phyloP scores from a whole-genome alignment of 116 monocot species.

The Iris pallida region DNA sequence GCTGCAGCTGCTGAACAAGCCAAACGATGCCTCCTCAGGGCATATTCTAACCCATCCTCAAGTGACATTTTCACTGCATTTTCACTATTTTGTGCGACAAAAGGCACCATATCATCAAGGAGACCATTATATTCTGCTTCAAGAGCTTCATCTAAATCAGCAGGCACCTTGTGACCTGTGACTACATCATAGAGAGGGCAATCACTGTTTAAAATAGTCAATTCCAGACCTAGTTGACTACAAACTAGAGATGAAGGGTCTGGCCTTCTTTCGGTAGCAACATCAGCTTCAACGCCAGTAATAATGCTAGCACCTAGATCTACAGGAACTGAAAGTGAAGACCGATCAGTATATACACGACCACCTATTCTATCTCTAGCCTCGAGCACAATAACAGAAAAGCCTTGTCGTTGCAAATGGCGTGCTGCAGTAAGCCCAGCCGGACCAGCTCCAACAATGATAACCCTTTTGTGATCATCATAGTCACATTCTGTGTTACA shows the following conservation, averaged over 20 bases:
- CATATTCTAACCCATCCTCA: conserved; percentile 94
- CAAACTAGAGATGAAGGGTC: conserved; percentile 96
- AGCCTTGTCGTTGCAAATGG: conserved; percentile 91
- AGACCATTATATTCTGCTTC: conserved; percentile 97
- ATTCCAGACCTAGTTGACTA: conserved; percentile 77
- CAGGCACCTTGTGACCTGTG: conserved; percentile 79
- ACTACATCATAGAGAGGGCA: conserved; percentile 96
- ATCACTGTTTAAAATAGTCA: conserved; percentile 91
- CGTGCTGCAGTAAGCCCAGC: conserved; percentile 94
- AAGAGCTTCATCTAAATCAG: conserved; percentile 81
- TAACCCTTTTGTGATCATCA: conserved; percentile 43
- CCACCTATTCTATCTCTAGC: conserved; percentile 93
- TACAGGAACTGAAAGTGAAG: conserved; percentile 96
- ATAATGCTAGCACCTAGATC: conserved; percentile 99
- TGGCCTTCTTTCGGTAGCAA: conserved; percentile 89
- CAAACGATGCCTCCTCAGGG: conserved; percentile 57
- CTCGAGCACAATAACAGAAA: conserved; percentile 82
- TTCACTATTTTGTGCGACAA: conserved; percentile 69
- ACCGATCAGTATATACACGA: conserved; percentile 83
- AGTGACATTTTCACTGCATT: conserved; percentile 59
- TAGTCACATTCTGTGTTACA: conserved; percentile 15
- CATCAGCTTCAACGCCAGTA: conserved; percentile 95
- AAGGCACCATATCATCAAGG: conserved; percentile 84
- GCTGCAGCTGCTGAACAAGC: conserved; percentile 24
- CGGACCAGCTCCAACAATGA: conserved; percentile 93